Percentiles rank a stretch among this genome's conserved stretches.
phyloP scores from a whole-genome alignment of 345 rosid species.

The Acer yangbiense region DNA sequence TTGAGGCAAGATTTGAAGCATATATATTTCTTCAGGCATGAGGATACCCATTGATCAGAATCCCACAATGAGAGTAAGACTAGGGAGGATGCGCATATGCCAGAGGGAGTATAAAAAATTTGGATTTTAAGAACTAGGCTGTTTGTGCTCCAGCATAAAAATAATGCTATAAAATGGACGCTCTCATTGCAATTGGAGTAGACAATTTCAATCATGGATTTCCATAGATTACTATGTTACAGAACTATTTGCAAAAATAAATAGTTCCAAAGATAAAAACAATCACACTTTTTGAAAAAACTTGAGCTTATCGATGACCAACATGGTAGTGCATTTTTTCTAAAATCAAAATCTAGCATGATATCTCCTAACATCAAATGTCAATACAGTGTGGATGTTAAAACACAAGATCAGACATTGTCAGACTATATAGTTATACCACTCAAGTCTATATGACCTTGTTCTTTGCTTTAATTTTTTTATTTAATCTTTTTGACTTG shows the following conservation, averaged over 20 bases:
- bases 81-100: not conserved
- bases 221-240: not conserved
- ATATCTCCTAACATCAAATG: not conserved
- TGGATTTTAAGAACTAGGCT: not conserved
- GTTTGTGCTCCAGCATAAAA: not conserved
- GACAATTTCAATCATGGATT: not conserved
- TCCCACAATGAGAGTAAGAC: not conserved
- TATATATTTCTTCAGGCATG: not conserved
- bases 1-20: not conserved
- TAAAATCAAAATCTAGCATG: not conserved
- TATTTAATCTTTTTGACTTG: not conserved
- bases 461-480: not conserved
- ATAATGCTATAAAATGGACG: not conserved
- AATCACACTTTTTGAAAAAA: not conserved
- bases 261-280: not conserved
- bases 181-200: not conserved
- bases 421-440: not conserved
- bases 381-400: not conserved
- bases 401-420: not conserved
- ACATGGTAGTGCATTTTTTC: not conserved
- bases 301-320: not conserved
- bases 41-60: not conserved
- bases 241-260: not conserved
- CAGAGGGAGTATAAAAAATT: not conserved
- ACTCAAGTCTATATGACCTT: not conserved